These are phyloP conservation scores for Neopestalotiopsis sp. DNA, from an alignment of 2,329 filamentous ascomycete species.

Conservation along the genomic window DNA sequence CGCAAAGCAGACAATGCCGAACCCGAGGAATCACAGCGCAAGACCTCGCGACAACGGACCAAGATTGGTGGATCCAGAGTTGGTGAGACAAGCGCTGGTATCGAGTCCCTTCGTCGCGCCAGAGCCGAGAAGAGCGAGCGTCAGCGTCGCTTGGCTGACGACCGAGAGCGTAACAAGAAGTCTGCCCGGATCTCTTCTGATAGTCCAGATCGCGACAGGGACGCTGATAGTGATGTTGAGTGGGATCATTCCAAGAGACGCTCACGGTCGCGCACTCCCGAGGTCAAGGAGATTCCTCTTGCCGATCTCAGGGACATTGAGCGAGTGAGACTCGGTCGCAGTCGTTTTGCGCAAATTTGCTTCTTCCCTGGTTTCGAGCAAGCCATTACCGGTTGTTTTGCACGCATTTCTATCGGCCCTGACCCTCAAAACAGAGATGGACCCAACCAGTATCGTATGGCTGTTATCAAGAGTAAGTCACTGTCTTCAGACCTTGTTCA, in stretches of 20 bases:
- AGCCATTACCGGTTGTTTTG: slow-evolving; percentile 82
- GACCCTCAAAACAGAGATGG: slow-evolving; percentile 62
- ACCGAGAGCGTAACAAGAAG: slow-evolving; percentile 60
- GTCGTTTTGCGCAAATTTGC: slow-evolving; percentile 87
- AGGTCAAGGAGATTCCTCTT: slow-evolving; percentile 69
- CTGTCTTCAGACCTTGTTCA: background rate
- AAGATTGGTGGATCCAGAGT: slow-evolving; percentile 69
- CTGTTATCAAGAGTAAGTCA: slow-evolving; percentile 77
- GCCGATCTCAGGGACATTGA: slow-evolving; percentile 83
- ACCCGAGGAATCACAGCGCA: slow-evolving; percentile 76
- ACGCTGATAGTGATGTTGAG: slow-evolving; percentile 80
- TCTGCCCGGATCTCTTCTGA: slow-evolving; percentile 45
- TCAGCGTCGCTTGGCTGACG: slow-evolving; percentile 66
- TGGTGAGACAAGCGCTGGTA: slow-evolving; percentile 71
- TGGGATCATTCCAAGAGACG: slow-evolving; percentile 62
- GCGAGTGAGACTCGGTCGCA: slow-evolving; percentile 80
- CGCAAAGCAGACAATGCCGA: slow-evolving; percentile 82
- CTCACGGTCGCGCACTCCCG: slow-evolving; percentile 56
- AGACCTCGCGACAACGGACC: slow-evolving; percentile 74
- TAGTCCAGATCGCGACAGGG: slow-evolving; percentile 58
- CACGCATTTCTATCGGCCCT: slow-evolving; percentile 81
- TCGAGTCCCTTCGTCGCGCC: slow-evolving; percentile 71
- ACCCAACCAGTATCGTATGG: slow-evolving; percentile 84
- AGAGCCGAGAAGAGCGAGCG: slow-evolving; percentile 69
- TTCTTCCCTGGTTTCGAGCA: slow-evolving; percentile 91